Conservation (phyloP, 2,329 filamentous ascomycete species). For the Akanthomyces dipterigenus region DNA sequence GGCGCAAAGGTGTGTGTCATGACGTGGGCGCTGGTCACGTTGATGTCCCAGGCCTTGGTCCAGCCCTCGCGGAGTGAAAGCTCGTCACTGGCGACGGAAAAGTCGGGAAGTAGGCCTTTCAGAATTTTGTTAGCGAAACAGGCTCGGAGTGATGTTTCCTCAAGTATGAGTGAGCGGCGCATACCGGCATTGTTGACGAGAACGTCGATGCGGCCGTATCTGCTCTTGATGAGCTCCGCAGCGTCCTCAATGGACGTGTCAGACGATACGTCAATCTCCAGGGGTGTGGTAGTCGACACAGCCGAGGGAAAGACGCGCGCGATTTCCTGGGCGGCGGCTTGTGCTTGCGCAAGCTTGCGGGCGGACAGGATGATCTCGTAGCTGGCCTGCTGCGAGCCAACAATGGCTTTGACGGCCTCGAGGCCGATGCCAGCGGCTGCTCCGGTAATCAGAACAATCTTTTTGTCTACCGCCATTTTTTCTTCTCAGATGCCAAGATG, state of each 20-base stretch:
- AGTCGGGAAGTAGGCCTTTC: slow-evolving; percentile 34
- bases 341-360: slow-evolving; percentile 43
- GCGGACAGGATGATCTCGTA: slow-evolving; percentile 52
- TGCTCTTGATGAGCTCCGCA: slow-evolving; percentile 33
- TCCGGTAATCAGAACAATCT: slow-evolving; percentile 47
- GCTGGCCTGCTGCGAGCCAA: slow-evolving; percentile 32
- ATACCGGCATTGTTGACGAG: slow-evolving; percentile 37
- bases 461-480: slow-evolving; percentile 15
- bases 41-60: slow-evolving; percentile 38
- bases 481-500: not conserved
- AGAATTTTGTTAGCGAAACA: not conserved
- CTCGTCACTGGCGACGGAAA: slow-evolving; percentile 17
- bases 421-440: slow-evolving; percentile 56
- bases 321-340: slow-evolving; percentile 37
- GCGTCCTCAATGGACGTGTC: slow-evolving; percentile 46
- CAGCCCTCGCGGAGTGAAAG: slow-evolving; percentile 31
- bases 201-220: slow-evolving; percentile 40
- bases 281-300: slow-evolving; percentile 33
- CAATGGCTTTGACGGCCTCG: slow-evolving; percentile 49
- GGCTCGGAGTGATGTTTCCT: not conserved
- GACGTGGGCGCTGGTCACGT: slow-evolving; percentile 38
- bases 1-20: slow-evolving; percentile 35
- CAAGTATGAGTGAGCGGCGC: not conserved
- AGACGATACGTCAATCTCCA: slow-evolving; percentile 49
- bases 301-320: slow-evolving; percentile 32